A percentile compares a stretch with the other conserved stretches of the same genome.
These are phyloP conservation scores for Mercurialis annua DNA, from an alignment of 345 rosid genomes.

Conservation along the genomic window DNA sequence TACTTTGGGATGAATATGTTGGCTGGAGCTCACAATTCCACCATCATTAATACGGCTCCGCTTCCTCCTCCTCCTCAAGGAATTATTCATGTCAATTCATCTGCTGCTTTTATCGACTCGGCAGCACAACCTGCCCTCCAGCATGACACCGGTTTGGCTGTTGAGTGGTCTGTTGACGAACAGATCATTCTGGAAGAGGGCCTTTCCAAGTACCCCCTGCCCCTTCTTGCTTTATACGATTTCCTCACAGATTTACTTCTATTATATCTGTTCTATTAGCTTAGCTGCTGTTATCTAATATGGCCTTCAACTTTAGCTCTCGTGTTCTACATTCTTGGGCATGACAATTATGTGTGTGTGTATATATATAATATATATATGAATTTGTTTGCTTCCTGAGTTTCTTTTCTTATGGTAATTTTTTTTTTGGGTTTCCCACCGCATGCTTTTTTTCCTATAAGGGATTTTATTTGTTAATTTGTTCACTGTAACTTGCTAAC, in stretches of 20 bases:
- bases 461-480: conserved; percentile 2
- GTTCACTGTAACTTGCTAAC: not conserved
- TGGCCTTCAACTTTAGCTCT: too few relatives aligned
- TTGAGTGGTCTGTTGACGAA: conserved; percentile 79
- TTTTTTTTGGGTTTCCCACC: too few relatives aligned
- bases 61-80: conserved; percentile 24
- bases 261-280: not conserved
- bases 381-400: not conserved
- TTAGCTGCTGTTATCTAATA: too few relatives aligned
- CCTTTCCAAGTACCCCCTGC: conserved; percentile 48
- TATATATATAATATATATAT: too few relatives aligned
- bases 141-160: conserved; percentile 57
- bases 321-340: too few relatives aligned
- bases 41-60: conserved; percentile 30
- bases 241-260: not conserved
- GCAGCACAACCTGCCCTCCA: conserved; percentile 52
- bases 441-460: not conserved
- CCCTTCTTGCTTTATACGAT: not conserved
- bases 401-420: too few relatives aligned
- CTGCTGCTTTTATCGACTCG: conserved; percentile 51
- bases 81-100: conserved; percentile 23
- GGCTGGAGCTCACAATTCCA: conserved; percentile 28
- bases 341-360: too few relatives aligned
- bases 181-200: conserved; percentile 70
- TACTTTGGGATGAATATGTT: conserved; percentile 42